These are phyloP conservation scores for Eucalyptus tenuipes DNA, from an alignment of 345 rosid genomes.

Conservation along the genomic window DNA sequence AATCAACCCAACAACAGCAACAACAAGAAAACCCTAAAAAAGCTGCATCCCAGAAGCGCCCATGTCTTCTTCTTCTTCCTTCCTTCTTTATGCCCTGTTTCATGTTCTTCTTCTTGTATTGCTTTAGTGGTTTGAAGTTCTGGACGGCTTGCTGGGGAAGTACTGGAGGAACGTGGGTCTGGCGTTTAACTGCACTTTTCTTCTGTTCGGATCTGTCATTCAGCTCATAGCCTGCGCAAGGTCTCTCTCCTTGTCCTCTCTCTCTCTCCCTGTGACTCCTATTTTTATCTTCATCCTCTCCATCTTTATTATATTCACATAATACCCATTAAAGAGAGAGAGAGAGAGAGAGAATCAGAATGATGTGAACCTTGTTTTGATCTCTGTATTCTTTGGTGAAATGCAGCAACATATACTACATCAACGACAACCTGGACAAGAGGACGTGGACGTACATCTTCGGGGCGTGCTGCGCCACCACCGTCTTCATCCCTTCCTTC, in stretches of 20 bases:
- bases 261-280: neutral
- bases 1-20: neutral
- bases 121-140: conserved; percentile 93
- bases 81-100: neutral
- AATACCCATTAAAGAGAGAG: neutral
- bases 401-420: conserved; percentile 96
- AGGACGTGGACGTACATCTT: conserved; percentile 99
- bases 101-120: neutral
- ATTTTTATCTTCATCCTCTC: neutral
- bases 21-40: neutral
- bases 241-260: conserved; percentile 9
- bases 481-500: conserved; percentile 96
- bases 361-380: neutral
- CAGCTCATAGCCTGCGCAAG: conserved; percentile 99
- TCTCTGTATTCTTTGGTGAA: neutral
- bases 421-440: conserved; percentile 97
- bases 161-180: conserved; percentile 99
- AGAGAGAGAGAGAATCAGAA: neutral
- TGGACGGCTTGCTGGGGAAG: conserved; percentile 94
- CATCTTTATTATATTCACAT: neutral
- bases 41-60: neutral
- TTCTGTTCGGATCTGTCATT: conserved; percentile 98
- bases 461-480: conserved; percentile 98
- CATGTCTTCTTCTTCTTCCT: neutral
- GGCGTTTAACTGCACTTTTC: conserved; percentile 98